Conservation (phyloP, 306 rosid species). For the Delonix regia region DNA sequence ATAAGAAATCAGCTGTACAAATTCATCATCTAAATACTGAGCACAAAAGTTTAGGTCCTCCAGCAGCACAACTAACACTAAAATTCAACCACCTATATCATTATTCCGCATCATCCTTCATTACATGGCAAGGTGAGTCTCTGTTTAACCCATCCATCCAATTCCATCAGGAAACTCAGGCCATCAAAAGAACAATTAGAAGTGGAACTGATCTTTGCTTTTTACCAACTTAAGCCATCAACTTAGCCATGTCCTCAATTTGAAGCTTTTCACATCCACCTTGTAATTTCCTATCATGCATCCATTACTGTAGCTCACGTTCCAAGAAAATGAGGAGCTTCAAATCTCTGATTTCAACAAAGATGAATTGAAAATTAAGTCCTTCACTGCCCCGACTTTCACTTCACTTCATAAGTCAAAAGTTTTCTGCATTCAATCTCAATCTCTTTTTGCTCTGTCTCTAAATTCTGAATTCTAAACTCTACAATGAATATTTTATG, state of each 20-base stretch:
- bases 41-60: background rate
- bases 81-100: background rate
- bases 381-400: conserved; percentile 51
- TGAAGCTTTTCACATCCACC: conserved; percentile 28
- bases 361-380: conserved; percentile 51
- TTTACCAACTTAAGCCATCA: background rate
- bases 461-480: too few species aligned
- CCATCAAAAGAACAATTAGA: background rate
- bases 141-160: background rate
- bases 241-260: background rate
- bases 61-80: background rate
- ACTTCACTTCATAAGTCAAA: conserved; percentile 29
- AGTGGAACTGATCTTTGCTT: background rate
- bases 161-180: background rate
- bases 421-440: background rate
- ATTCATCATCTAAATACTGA: background rate
- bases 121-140: background rate
- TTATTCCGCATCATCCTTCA: background rate
- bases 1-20: background rate
- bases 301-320: conserved; percentile 49
- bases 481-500: conserved; percentile 12
- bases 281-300: conserved; percentile 31
- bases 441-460: background rate
- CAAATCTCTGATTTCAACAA: conserved; percentile 52
- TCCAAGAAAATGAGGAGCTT: conserved; percentile 49